Evolutionary conservation across 805 yeast species (phyloP), one percentile per base, ranked within the genome.

Genomic region (Brettanomyces anomalus): DNA sequence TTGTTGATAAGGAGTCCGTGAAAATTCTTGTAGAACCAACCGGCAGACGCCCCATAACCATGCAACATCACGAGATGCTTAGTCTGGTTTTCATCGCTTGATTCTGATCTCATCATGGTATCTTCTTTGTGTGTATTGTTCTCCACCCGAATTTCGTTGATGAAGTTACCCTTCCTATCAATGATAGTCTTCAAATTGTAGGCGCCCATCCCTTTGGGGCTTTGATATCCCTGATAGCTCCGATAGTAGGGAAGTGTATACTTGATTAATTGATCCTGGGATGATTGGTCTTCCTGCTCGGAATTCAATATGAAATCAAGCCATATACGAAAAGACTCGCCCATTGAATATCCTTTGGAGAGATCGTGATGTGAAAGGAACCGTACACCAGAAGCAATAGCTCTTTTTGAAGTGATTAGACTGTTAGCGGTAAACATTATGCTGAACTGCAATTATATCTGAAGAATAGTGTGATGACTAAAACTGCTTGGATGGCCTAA

Each of bases 21-120:
- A 43, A 73, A 67, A 46, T 76, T 76, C 40, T 77, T 64, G 28
- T 76, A 77, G 63, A 73, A 76, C 58, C 78, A 74, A 2, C 79
- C 79, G 15, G 66, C 55, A 0, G 77, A 66, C 1, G 81, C 78
- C 0, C 77, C 81, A 55, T 72, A 76, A 0, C 81, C 81, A 51
- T 76, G 81, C 17, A 76, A 43, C 60, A 76, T 68, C 3, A 74
- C 80, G 18, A 76, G 47, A 52, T 74, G 72, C 1, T 47, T 49
- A 5, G 41, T 37, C 11, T 7, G 43, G 18, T 16, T 43, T 11
- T 6, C 20, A 15, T 6, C 35, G 16, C 11, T 14, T 10, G 18
- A 6, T 13, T 11, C 15, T n/a, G 4, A 13, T 36, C n/a, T 26
- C 20, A n/a, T 36, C 16, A 15, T 37, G 4, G 31, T n/a, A 32